Conservation (phyloP, 371 early-diverging fungal genomes). For the Rhizopus arrhizus region DNA sequence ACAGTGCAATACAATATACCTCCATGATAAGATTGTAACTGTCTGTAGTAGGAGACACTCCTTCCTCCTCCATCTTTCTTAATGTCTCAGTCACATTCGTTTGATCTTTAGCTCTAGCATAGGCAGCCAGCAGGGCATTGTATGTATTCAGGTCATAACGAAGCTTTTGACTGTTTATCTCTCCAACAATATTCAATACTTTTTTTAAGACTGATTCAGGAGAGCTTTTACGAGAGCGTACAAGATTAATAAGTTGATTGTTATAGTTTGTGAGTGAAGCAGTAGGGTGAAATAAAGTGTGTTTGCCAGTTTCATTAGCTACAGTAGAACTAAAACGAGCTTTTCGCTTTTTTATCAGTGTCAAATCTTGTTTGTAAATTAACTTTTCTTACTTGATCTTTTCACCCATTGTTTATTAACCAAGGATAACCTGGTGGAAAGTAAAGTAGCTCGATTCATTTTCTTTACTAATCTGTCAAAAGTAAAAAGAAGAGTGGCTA, state of each 20-base stretch:
- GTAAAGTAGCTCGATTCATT: not conserved
- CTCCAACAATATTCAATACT: constrained; percentile 27
- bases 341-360: not conserved
- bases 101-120: constrained; percentile 35
- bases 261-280: constrained; percentile 36
- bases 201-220: constrained; percentile 21
- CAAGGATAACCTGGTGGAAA: not conserved
- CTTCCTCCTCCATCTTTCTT: constrained; percentile 36
- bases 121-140: constrained; percentile 51
- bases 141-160: constrained; percentile 53
- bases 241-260: constrained; percentile 19
- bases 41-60: constrained; percentile 34
- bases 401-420: not conserved
- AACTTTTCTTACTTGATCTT: not conserved
- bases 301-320: constrained; percentile 1
- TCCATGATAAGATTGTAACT: constrained; percentile 40
- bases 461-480: not conserved
- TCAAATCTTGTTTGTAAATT: not conserved
- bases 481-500: not conserved
- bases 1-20: constrained; percentile 13
- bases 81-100: constrained; percentile 18
- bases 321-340: not conserved
- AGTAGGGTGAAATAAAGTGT: constrained; percentile 33
- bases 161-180: constrained; percentile 39
- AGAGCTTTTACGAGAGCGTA: constrained; percentile 11